Base-by-base conservation (phyloP, 768 basidiomycete species). In the Podaxis sp. region DNA sequence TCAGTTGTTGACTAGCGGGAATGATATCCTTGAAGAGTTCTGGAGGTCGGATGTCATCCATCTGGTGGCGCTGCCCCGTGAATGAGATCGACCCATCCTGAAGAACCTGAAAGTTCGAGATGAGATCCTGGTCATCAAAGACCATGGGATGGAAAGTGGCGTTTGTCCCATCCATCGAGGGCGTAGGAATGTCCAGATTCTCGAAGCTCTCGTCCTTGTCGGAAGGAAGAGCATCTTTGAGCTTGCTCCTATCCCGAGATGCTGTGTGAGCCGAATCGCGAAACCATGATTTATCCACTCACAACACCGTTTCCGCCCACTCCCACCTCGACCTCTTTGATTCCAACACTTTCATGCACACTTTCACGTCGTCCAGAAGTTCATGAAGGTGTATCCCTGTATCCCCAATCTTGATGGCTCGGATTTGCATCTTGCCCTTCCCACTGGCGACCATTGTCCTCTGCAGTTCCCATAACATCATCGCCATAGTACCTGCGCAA, bases 391-490 rank as follows among this genome's bases (percentile, higher is more conserved):
- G 32, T 23, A 59, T 52, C 9, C 57, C 57, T 5, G 57, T 59
- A n/a, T 28, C 46, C 27, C 51, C 57, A n/a, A 59, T 40, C 38
- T 59, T 50, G 36, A 40, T 14, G 4, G n/a, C 50, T 44, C 57
- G 50, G 50, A 59, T 28, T 23, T 40, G 27, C 9, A 28, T 38
- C 21, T 51, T 50, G 16, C 60, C 66, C 38, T 67, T 69, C 42
- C 62, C 53, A 32, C 74, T 71, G 4, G 61, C 48, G 23, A 65
- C 50, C 23, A 61, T 66, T 50, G 74, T 76, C 54, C 81, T 79
- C 62, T 79, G 78, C 54, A 82, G 64, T 61, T 82, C 78, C 86
- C 87, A 89, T n/a, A 83, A 71, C 48, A 77, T 76, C 58, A 84
- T 72, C n/a, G 86, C 70, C 14, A 89, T 71, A 9, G 83, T 72